Evolutionary conservation across 164 flowering plant species (phyloP).

Genomic region (Vitis vinifera): ASM3070453v1 NC_081818.1:5749001-5749500

Average conservation of each 20-base stretch:
- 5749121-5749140: constrained; percentile 70
- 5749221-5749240: constrained; percentile 88
- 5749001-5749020: constrained; percentile 97
- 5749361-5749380: constrained; percentile 8
- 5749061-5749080: constrained; percentile 96
- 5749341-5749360: constrained; percentile 52
- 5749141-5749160: constrained; percentile 75
- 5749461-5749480: neutral
- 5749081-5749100: constrained; percentile 80
- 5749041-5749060: constrained; percentile 41
- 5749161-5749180: constrained; percentile 67
- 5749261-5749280: constrained; percentile 64
- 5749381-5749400: neutral
- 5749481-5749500: no score
- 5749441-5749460: neutral
- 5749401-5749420: neutral
- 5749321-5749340: constrained; percentile 84
- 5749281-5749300: constrained; percentile 49
- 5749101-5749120: constrained; percentile 74
- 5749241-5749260: constrained; percentile 93
- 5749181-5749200: constrained; percentile 81
- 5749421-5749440: neutral
- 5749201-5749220: constrained; percentile 68
- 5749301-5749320: constrained; percentile 83
- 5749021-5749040: constrained; percentile 80